Conservation (phyloP, 257 asterid species). For the Solanum commersonii region DNA sequence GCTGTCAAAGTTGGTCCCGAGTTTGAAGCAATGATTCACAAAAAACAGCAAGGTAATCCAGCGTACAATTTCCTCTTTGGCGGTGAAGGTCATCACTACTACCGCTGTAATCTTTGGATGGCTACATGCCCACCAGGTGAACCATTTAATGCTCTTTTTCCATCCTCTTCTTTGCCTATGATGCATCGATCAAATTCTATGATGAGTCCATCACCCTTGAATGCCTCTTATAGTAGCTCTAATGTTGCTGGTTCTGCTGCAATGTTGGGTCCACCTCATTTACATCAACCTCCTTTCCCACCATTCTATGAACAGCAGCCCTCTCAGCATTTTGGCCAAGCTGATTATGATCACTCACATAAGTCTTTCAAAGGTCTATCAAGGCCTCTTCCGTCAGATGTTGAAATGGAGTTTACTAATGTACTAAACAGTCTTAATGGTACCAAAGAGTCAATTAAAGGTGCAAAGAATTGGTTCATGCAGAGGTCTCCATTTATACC, state of each 20-base stretch:
- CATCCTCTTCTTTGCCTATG: constrained; percentile 44
- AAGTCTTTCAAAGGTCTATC: constrained; percentile 57
- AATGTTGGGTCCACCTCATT: constrained; percentile 37
- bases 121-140: constrained; percentile 49
- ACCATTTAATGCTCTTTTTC: constrained; percentile 56
- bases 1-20: constrained; percentile 82
- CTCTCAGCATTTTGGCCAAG: constrained; percentile 46
- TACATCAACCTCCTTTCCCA: constrained; percentile 64
- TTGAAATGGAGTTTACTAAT: constrained; percentile 78
- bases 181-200: constrained; percentile 82
- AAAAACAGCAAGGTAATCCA: constrained; percentile 86
- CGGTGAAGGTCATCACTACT: constrained; percentile 83
- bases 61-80: constrained; percentile 81
- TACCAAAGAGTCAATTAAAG: constrained; percentile 84
- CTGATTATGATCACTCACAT: constrained; percentile 55
- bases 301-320: constrained; percentile 69
- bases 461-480: constrained; percentile 95
- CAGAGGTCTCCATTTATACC: constrained; percentile 76
- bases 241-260: constrained; percentile 18
- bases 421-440: constrained; percentile 75
- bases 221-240: constrained; percentile 17
- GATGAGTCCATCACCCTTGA: constrained; percentile 54
- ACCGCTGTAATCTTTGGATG: constrained; percentile 70
- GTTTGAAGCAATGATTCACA: constrained; percentile 88
- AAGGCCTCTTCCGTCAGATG: constrained; percentile 83